A percentile compares a stretch with the other conserved stretches of the same genome.
These are phyloP conservation scores for Penicillium carneum DNA, from an alignment of 2,329 filamentous ascomycete genomes.

Conservation along the genomic window DNA sequence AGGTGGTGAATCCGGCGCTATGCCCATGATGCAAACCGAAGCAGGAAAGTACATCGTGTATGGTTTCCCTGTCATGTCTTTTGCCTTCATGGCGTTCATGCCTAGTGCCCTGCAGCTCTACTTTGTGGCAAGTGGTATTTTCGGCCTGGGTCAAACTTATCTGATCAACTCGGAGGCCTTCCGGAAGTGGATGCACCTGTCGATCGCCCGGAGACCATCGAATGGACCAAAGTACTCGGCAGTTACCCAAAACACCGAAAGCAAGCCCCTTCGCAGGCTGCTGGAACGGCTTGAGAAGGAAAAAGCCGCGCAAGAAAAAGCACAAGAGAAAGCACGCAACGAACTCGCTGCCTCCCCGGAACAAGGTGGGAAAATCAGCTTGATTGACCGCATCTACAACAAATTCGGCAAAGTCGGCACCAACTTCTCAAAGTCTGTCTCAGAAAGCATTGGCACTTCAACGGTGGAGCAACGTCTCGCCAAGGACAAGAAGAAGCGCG, in stretches of 20 bases:
- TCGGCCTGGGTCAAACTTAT: slow-evolving; percentile 54
- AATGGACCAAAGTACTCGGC: neutral
- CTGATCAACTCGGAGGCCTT: slow-evolving; percentile 51
- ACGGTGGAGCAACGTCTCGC: slow-evolving; percentile 34
- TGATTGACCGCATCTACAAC: slow-evolving; percentile 43
- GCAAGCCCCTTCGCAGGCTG: slow-evolving; percentile 30
- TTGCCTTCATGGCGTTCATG: slow-evolving; percentile 62
- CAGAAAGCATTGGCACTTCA: neutral
- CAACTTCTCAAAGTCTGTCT: slow-evolving; percentile 18
- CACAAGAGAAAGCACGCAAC: slow-evolving; percentile 14
- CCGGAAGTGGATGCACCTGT: slow-evolving; percentile 41
- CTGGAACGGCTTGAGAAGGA: slow-evolving; percentile 27
- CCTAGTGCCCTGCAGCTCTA: slow-evolving; percentile 68
- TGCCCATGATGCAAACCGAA: slow-evolving; percentile 40
- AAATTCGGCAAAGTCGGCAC: slow-evolving; percentile 29
- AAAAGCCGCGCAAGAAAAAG: slow-evolving; percentile 18
- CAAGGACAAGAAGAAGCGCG: slow-evolving; percentile 43
- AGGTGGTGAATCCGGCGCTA: slow-evolving; percentile 50
- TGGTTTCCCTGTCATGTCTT: slow-evolving; percentile 61
- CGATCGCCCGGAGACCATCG: slow-evolving; percentile 26
- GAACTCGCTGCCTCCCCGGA: slow-evolving; percentile 6
- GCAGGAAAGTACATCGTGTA: slow-evolving; percentile 48
- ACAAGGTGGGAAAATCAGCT: slow-evolving; percentile 27
- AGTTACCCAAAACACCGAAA: slow-evolving; percentile 15
- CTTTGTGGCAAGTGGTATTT: slow-evolving; percentile 59